Evolutionary conservation across 176 grass and related monocot genomes (phyloP), one percentile per base, ranked within the genome.

Genomic region (Pontederia crassipes): DNA sequence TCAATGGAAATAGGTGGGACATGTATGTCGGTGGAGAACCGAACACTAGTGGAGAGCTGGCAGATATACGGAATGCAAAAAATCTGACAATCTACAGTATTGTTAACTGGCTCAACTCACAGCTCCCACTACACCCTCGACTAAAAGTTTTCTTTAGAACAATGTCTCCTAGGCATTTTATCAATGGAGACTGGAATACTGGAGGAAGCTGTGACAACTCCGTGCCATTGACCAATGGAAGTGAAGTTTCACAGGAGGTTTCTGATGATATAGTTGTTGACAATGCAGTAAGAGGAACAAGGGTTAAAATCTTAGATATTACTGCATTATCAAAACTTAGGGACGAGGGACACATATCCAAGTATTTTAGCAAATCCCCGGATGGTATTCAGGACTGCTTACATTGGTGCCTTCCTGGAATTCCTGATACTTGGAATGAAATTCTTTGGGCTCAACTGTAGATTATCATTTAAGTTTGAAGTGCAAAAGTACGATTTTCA

Each of bases 111-210:
- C 45, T 91, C 55, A 76, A 97, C 72, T 82, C 79, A 52, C 73
- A 88, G 70, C 68, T 91, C 52, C 32, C 16, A 6, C 65, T 4
- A 28, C 77, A 12, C 59, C 93, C 84, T 63, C 62, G 69, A 49
- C 57, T 86, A 47, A 92, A 98, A 77, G 87, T 46, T 35, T 98
- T 98, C 54, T 65, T 98, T 48, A 84, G 93, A 65, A 98, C 93
- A 49, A 78, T 98, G 3, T 91, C 93, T 10, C 93, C 93, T 40
- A 82, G 93, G 64, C 93, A 98, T 68, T 98, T 98, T 68, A 79
- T 88, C 57, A 89, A 98, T 56, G 93, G 93, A 2, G 93, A 98
- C 67, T 98, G 93, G 93, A 98, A 92, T 45, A 88, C 93, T n/a
- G 93, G 93, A 59, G 93, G 93, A 62, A 98, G 84, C 28, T 98